A percentile compares a stretch with the other conserved stretches of the same genome.
These are phyloP conservation scores for Raffaelea albimanens DNA, from an alignment of 2,329 filamentous ascomycete genomes.

Conservation along the genomic window DNA sequence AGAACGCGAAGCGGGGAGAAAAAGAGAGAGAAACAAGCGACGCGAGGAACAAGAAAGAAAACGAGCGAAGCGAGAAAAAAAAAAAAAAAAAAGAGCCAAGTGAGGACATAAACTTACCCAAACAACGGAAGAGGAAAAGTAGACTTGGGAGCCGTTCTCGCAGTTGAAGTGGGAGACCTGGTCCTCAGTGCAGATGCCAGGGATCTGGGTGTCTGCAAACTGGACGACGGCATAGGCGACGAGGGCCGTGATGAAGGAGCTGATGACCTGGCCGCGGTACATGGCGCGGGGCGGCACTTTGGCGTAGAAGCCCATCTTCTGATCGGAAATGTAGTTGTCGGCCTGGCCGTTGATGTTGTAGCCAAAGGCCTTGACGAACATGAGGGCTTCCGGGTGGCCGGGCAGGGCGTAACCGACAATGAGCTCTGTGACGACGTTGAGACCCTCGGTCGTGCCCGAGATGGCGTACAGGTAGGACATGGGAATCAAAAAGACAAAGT, in stretches of 20 bases:
- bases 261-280: constrained; percentile 8
- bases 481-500: constrained; percentile 30
- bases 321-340: constrained; percentile 8
- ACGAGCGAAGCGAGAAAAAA: background rate
- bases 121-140: constrained; percentile 5
- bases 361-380: constrained; percentile 32
- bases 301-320: constrained; percentile 10
- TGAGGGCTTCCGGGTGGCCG: constrained; percentile 37
- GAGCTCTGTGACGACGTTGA: constrained; percentile 40
- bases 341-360: constrained; percentile 7
- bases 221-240: constrained; percentile 6
- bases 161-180: constrained; percentile 3
- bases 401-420: constrained; percentile 40
- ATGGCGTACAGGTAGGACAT: constrained; percentile 37
- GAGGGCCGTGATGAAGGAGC: constrained; percentile 7
- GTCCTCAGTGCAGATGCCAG: constrained; percentile 6
- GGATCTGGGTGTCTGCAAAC: constrained; percentile 4
- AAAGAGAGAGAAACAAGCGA: background rate
- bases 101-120: background rate
- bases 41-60: too few relatives aligned
- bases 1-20: background rate
- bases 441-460: constrained; percentile 37
- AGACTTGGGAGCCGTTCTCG: constrained; percentile 2
- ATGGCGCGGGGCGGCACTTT: constrained; percentile 9
- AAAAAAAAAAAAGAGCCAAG: background rate